Conservation (phyloP, 2,329 filamentous ascomycete species). For the Penicillium polonicum region DNA sequence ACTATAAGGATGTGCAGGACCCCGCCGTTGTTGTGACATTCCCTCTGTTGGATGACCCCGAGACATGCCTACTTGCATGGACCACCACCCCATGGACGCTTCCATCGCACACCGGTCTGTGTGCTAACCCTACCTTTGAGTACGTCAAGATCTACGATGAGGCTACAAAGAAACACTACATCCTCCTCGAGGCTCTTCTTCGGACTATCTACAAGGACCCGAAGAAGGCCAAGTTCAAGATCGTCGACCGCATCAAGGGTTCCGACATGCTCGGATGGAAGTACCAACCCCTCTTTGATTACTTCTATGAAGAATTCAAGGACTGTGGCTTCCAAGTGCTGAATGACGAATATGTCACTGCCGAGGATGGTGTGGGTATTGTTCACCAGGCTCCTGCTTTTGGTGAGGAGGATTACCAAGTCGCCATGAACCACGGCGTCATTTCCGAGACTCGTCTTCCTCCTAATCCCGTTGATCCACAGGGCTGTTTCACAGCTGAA, state of each 20-base stretch:
- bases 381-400: constrained; percentile 93
- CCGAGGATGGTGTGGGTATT: constrained; percentile 87
- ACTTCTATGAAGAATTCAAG: constrained; percentile 87
- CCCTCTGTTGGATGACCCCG: constrained; percentile 73
- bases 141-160: constrained; percentile 86
- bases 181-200: constrained; percentile 78
- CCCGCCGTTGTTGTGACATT: constrained; percentile 87
- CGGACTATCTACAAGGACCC: constrained; percentile 87
- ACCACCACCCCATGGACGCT: constrained; percentile 88
- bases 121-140: constrained; percentile 77
- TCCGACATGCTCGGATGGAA: constrained; percentile 84
- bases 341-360: constrained; percentile 81
- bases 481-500: constrained; percentile 73
- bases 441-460: constrained; percentile 74
- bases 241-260: constrained; percentile 75
- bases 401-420: constrained; percentile 92
- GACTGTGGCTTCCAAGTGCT: constrained; percentile 78
- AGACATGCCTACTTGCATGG: constrained; percentile 77
- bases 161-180: constrained; percentile 76
- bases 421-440: constrained; percentile 72
- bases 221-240: constrained; percentile 90
- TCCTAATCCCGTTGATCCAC: constrained; percentile 88
- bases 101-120: constrained; percentile 75
- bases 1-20: constrained; percentile 90
- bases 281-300: constrained; percentile 85